Percentiles rank a stretch among this genome's conserved stretches.
phyloP scores from a whole-genome alignment of 2,329 filamentous ascomycete genomes.

The Ophiostoma sp. region DNA sequence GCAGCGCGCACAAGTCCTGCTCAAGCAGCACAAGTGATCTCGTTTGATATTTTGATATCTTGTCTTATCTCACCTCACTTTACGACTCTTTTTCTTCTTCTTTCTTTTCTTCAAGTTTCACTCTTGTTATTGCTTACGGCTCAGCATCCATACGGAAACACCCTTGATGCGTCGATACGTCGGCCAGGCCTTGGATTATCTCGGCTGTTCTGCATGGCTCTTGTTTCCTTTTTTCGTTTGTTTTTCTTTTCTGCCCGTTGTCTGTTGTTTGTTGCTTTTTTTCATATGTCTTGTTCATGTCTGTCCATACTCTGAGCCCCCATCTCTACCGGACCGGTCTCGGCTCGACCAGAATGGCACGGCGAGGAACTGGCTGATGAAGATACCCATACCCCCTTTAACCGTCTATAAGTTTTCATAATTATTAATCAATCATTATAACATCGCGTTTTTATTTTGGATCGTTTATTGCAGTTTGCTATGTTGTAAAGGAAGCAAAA shows the following conservation, averaged over 20 bases:
- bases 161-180: not conserved
- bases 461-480: not conserved
- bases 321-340: not conserved
- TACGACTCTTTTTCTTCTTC: not conserved
- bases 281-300: slow-evolving; percentile 1
- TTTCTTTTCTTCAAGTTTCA: not conserved
- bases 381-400: slow-evolving; percentile 18
- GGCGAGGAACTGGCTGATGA: not conserved
- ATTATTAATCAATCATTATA: not conserved
- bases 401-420: not conserved
- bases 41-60: not conserved
- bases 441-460: not conserved
- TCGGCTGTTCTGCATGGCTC: not conserved
- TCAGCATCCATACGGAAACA: not conserved
- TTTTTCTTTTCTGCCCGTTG: not conserved
- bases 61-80: not conserved
- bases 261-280: not conserved
- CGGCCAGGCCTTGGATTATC: not conserved
- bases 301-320: not conserved
- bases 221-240: not conserved
- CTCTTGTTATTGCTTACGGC: not conserved
- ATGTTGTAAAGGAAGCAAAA: too few relatives aligned
- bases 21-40: slow-evolving; percentile 28
- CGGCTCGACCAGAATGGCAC: not conserved
- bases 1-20: slow-evolving; percentile 38